Evolutionary conservation across 306 rosid species (phyloP), one percentile per base, ranked within the genome.

Genomic region (Rubus idaeus): DNA sequence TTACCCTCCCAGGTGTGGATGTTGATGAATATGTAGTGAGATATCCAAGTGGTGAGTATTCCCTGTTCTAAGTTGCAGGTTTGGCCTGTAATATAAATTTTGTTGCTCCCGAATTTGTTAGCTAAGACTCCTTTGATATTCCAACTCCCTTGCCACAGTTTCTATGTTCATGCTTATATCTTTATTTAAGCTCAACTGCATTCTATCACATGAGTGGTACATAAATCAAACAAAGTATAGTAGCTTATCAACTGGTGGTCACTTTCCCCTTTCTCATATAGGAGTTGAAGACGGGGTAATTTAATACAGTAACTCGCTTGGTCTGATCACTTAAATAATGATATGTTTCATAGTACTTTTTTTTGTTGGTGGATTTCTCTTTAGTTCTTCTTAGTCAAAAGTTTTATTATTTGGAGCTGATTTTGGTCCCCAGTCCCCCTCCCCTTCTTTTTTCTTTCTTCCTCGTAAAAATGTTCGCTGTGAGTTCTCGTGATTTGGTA

Each of bases 1-100:
- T 94, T 77, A 77, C 86, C 78, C 95, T 94, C 77, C 95, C 97
- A 56, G 90, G 98, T 80, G 98, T 94, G 78, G 98, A 94, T 83
- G 98, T 90, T 61, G 98, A 94, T 63, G 93, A 90, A 79, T 92
- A 90, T 67, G 58, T 68, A 45, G 97, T 94, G 75, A 92, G 84
- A 87, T 92, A 94, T 88, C 87, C 70, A 89, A 92, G 91, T 81
- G 96, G 97, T 94, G 78, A 89, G 94, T 42, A 80, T 77, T 76
- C 70, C 55, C 35, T 76, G 23, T 8, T 13, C 26, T 8, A 21
- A 16, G 14, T 13, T 53, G 5, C 40, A 21, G 41, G 1, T 63
- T 18, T 75, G 11, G 35, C 62, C 61, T 60, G 11, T 11, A 23
- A 37, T 42, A 23, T 21, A 10, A 47, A 47, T 14, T 44, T 41